Evolutionary conservation across 495 filamentous ascomycete species (phyloP).

Genomic region (Neurospora sp.): DNA sequence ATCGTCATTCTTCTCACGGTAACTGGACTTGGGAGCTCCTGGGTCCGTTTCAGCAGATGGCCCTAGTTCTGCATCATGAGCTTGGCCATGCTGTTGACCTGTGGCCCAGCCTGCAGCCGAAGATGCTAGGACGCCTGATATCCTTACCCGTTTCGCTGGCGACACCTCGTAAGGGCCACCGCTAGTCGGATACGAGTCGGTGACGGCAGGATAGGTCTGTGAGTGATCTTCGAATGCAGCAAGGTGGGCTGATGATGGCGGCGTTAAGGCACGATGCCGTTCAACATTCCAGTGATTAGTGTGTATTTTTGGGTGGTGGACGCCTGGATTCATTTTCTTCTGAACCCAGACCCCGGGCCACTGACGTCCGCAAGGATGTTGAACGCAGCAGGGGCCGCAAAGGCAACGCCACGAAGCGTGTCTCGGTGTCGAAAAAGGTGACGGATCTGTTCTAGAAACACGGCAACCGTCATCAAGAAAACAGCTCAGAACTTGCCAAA

Average conservation of each 20-base stretch:
- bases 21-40: neutral
- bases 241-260: neutral
- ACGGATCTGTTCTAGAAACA: neutral
- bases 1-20: constrained; percentile 11
- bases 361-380: neutral
- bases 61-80: neutral
- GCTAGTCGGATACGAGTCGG: neutral
- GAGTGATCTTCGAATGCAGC: neutral
- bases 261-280: neutral
- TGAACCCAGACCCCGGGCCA: neutral
- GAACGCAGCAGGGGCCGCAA: neutral
- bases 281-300: neutral
- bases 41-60: neutral
- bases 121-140: neutral
- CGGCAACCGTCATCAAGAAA: neutral
- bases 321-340: neutral
- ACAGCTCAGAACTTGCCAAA: neutral
- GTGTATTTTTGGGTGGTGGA: neutral
- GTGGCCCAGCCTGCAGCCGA: neutral
- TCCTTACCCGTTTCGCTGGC: neutral
- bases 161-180: neutral
- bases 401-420: neutral
- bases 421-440: neutral
- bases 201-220: neutral
- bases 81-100: neutral